phyloP scores from a whole-genome alignment of 164 flowering plant species.

The Macadamia tetraphylla region DNA sequence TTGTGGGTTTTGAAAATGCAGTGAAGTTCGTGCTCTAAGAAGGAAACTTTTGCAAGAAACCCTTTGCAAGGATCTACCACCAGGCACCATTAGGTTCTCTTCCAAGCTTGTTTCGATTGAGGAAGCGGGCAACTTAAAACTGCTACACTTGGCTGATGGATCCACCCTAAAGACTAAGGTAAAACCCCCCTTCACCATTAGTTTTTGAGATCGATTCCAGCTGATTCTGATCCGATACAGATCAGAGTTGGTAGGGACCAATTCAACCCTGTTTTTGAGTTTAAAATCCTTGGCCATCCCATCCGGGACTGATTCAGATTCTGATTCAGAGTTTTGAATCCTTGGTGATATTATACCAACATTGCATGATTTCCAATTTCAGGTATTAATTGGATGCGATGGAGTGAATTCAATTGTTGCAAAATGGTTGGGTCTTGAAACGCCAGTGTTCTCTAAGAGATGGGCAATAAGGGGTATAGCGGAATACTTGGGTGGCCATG shows the following conservation, averaged over 20 bases:
- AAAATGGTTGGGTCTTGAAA: slow-evolving; percentile 37
- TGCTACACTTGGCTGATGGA: slow-evolving; percentile 66
- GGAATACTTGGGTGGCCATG: slow-evolving; percentile 30
- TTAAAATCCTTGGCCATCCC: no score
- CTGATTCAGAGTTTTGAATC: no score
- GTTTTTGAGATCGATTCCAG: no score
- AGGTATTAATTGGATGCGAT: slow-evolving; percentile 54
- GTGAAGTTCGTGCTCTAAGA: slow-evolving; percentile 44
- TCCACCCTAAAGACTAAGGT: slow-evolving; percentile 57
- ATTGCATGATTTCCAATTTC: not conserved
- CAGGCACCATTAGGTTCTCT: slow-evolving; percentile 54
- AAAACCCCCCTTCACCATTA: no score
- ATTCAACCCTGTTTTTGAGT: no score
- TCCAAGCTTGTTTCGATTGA: slow-evolving; percentile 59
- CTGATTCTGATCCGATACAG: no score
- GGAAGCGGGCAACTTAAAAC: slow-evolving; percentile 33
- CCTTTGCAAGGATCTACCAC: slow-evolving; percentile 54
- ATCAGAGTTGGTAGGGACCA: no score
- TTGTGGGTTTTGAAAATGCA: slow-evolving; percentile 25
- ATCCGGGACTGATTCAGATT: no score
- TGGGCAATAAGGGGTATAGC: slow-evolving; percentile 37
- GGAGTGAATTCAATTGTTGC: slow-evolving; percentile 52
- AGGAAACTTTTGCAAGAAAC: slow-evolving; percentile 52
- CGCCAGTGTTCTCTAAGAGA: slow-evolving; percentile 31
- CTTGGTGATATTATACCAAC: no score